Conservation (phyloP, 345 rosid genomes). For the Nasturtium officinale region DNA sequence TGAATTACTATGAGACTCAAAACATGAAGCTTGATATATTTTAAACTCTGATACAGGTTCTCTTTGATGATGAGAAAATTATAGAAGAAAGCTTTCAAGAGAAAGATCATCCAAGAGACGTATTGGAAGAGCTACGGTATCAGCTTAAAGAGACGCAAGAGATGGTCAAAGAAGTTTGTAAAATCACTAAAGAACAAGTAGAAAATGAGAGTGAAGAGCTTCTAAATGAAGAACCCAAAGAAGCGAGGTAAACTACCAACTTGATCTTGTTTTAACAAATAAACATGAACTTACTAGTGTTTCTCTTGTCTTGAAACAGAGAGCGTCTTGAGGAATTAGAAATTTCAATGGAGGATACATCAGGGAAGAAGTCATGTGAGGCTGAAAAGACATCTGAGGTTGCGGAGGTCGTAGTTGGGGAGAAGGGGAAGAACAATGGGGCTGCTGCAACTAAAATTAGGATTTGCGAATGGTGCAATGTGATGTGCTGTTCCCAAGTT, state of each 20-base stretch:
- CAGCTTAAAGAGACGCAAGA: not conserved
- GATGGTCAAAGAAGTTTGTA: not conserved
- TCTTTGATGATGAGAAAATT: constrained; percentile 3
- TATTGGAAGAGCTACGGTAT: not conserved
- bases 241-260: not conserved
- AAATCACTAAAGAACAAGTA: not conserved
- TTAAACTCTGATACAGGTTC: not conserved
- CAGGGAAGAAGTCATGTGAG: not conserved
- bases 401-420: not conserved
- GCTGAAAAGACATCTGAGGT: not conserved
- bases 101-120: not conserved
- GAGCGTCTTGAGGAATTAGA: not conserved
- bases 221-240: not conserved
- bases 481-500: constrained; percentile 24
- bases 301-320: not conserved
- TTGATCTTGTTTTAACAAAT: not conserved
- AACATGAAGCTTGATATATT: not conserved
- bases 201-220: not conserved
- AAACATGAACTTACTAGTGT: not conserved
- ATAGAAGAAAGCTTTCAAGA: not conserved
- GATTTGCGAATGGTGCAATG: not conserved
- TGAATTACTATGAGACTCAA: not conserved
- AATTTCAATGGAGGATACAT: not conserved
- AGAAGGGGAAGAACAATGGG: not conserved
- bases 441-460: not conserved